Base-by-base conservation (phyloP, 371 early-diverging fungal species). In the Mucor sp. region DNA sequence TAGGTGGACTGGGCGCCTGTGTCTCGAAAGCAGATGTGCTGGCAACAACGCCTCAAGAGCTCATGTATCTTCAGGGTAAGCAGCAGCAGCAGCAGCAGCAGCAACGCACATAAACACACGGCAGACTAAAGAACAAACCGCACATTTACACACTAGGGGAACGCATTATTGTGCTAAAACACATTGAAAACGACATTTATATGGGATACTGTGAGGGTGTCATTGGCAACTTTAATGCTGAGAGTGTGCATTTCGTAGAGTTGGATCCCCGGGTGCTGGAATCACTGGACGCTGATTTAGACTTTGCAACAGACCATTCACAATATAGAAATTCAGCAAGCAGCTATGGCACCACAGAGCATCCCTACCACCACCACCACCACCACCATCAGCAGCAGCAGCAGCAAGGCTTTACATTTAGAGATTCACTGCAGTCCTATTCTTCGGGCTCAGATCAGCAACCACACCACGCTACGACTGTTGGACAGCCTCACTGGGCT, bases 141-240 rank as follows among this genome's bases (percentile, higher is more conserved):
- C n/a, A n/a, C n/a, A n/a, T n/a, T n/a, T n/a, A 1, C n/a, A 47
- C 1, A 30, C 3, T 41, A 84, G 84, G 81, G 4, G 84, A 81
- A 59, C 69, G 80, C 3, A 84, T 81, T 47, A 70, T 72, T 67
- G 77, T 84, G 6, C 59, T 84, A 27, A 81, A 81, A 35, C 77
- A 84, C 63, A 66, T 84, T 8, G 65, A 77, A 25, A 66, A 84
- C 23, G 84, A 84, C 60, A 73, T 69, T 8, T 84, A 84, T 55
- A 68, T 81, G 73, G 88, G 88, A 21, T 85, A 82, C 62, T 87
- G 88, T 55, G 84, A 87, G 66, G 88, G 86, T 30, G 82, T 87
- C 5, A 69, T 85, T 58, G 88, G 88, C 0, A 75, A 76, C 12
- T 87, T 87, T 56, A 79, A 79, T 58, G 88, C 86, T 53, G 80